phyloP scores from a whole-genome alignment of 306 rosid genomes.

The Quercus ilex region DNA sequence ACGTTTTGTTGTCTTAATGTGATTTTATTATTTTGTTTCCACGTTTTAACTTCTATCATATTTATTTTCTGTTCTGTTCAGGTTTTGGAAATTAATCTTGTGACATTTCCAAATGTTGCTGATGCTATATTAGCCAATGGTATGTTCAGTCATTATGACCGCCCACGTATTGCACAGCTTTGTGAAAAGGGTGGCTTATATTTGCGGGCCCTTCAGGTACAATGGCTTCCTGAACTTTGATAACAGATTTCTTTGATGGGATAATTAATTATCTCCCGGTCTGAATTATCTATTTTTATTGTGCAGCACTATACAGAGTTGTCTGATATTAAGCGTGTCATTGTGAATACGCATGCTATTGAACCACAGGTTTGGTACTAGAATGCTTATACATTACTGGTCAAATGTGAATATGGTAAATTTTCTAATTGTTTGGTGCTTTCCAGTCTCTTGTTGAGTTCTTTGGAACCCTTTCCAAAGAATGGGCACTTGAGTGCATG shows the following conservation, averaged over 20 bases:
- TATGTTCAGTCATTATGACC: constrained; percentile 97
- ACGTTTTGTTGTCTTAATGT: not conserved
- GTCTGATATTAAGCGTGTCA: constrained; percentile 95
- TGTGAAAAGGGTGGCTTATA: constrained; percentile 98
- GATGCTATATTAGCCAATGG: constrained; percentile 99
- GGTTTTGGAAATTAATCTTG: constrained; percentile 96
- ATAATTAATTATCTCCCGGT: not conserved
- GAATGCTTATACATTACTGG: constrained; percentile 10
- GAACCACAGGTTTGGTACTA: constrained; percentile 85
- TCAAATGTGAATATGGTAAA: not conserved
- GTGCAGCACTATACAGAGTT: constrained; percentile 96
- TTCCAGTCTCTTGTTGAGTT: constrained; percentile 93
- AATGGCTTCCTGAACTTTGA: not conserved
- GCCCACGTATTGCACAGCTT: constrained; percentile 95
- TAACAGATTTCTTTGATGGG: not conserved
- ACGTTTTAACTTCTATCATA: not conserved
- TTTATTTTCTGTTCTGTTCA: constrained; percentile 23
- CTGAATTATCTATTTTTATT: not conserved
- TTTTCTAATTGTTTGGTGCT: constrained; percentile 24
- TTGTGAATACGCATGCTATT: constrained; percentile 97
- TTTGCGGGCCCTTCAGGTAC: constrained; percentile 88
- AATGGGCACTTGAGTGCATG: constrained; percentile 99
- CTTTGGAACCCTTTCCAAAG: constrained; percentile 87
- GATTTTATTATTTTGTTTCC: not conserved
- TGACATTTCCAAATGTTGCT: constrained; percentile 95